Evolutionary conservation across 768 basidiomycete genomes (phyloP).

Genomic region (Amylocystis lapponica): DNA sequence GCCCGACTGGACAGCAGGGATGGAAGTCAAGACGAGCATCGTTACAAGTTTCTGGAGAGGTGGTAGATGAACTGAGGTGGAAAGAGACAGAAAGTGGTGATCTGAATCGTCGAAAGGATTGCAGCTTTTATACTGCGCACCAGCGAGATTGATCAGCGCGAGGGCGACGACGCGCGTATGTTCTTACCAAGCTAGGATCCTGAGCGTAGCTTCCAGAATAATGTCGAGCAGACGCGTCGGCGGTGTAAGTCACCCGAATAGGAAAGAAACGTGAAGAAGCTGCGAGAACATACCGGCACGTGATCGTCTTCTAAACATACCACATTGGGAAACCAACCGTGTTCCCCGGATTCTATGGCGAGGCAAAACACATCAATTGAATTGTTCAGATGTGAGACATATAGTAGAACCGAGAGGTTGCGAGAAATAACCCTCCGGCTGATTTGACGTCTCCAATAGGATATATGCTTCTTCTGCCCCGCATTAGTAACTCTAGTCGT

Average conservation of each 20-base stretch:
- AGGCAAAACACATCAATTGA: background rate
- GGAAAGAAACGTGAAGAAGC: background rate
- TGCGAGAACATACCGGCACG: slow-evolving; percentile 8
- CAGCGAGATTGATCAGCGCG: slow-evolving; percentile 9
- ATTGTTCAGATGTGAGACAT: slow-evolving; percentile 12
- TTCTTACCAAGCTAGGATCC: slow-evolving; percentile 6
- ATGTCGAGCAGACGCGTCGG: slow-evolving; percentile 1
- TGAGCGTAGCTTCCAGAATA: slow-evolving; percentile 4
- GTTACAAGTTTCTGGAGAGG: background rate
- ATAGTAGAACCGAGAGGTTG: slow-evolving; percentile 13
- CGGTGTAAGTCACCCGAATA: too few relatives aligned
- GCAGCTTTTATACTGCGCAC: slow-evolving; percentile 6
- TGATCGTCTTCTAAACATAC: too few relatives aligned
- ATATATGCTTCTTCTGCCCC: slow-evolving; percentile 15
- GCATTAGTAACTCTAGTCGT: slow-evolving; percentile 22
- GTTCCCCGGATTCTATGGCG: too few relatives aligned
- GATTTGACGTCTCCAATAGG: slow-evolving; percentile 11
- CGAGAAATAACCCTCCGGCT: slow-evolving; percentile 5
- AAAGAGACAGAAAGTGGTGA: background rate
- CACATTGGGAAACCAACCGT: too few relatives aligned
- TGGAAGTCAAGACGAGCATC: slow-evolving; percentile 13
- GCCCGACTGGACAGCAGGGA: background rate
- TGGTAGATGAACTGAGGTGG: background rate
- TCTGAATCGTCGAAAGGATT: background rate
- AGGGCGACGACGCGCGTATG: slow-evolving; percentile 10